Conservation (phyloP, 805 yeast species). For the Yarrowia divulgata region DNA sequence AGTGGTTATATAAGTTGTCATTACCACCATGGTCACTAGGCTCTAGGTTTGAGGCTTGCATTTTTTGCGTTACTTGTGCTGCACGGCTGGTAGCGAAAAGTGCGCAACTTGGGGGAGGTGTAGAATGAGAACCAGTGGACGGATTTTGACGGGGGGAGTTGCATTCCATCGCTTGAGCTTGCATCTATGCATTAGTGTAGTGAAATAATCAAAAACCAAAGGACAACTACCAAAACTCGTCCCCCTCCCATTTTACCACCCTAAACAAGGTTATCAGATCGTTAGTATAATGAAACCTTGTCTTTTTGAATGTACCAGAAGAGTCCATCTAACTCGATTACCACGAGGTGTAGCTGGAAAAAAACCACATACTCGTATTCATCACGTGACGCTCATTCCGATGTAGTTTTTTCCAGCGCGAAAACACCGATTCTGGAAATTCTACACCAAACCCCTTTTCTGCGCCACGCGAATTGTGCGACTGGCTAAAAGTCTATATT, state of each 20-base stretch:
- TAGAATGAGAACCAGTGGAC: neutral
- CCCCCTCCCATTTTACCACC: neutral
- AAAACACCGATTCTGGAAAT: too few relatives aligned
- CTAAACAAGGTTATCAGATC: conserved; percentile 18
- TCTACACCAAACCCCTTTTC: too few relatives aligned
- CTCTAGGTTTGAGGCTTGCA: neutral
- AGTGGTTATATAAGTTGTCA: neutral
- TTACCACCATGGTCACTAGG: neutral
- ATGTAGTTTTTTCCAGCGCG: too few relatives aligned
- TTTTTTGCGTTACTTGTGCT: conserved; percentile 29
- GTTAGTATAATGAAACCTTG: conserved; percentile 4
- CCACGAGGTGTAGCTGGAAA: too few relatives aligned
- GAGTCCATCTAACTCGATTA: too few relatives aligned
- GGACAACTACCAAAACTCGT: too few relatives aligned
- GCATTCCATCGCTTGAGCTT: too few relatives aligned
- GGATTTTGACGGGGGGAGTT: neutral
- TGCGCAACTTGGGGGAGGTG: neutral
- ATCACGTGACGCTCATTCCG: neutral
- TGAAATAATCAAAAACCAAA: too few relatives aligned
- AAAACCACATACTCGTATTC: neutral
- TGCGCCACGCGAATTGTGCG: conserved; percentile 15
- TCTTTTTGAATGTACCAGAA: too few relatives aligned
- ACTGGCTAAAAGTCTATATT: neutral
- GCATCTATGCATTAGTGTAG: too few relatives aligned
- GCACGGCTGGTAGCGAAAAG: conserved; percentile 38